Percentiles rank a stretch among this genome's conserved stretches.
phyloP scores from a whole-genome alignment of 441 rosid genomes.

The Pelargonium myrrhifolium region DNA sequence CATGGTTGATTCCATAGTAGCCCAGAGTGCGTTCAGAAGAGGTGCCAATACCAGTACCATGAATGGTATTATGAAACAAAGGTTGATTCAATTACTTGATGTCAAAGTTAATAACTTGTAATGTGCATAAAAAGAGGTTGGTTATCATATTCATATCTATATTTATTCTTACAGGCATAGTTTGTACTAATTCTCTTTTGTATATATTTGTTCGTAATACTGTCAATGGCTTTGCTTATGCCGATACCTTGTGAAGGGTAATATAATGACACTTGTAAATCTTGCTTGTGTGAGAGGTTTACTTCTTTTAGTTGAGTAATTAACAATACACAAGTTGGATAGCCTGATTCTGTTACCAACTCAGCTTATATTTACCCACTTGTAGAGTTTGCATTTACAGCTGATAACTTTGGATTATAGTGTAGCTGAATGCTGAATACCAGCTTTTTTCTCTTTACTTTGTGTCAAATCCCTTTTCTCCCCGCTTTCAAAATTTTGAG shows the following conservation, averaged over 20 bases:
- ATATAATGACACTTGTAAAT: background rate
- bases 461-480: background rate
- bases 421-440: background rate
- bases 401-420: background rate
- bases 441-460: background rate
- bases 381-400: background rate
- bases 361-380: background rate
- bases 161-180: too few relatives aligned
- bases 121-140: background rate
- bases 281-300: background rate
- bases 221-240: background rate
- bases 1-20: slow-evolving; percentile 5
- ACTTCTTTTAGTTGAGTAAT: background rate
- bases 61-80: background rate
- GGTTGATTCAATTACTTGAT: background rate
- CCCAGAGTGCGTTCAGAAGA: background rate
- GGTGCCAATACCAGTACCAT: background rate
- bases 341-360: background rate
- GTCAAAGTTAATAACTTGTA: background rate
- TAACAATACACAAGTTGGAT: background rate
- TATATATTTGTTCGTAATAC: background rate
- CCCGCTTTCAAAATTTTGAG: background rate
- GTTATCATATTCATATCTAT: background rate
- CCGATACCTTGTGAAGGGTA: background rate
- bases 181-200: background rate